phyloP scores from a whole-genome alignment of 345 rosid species.

The Pseudoturritis turrita region DNA sequence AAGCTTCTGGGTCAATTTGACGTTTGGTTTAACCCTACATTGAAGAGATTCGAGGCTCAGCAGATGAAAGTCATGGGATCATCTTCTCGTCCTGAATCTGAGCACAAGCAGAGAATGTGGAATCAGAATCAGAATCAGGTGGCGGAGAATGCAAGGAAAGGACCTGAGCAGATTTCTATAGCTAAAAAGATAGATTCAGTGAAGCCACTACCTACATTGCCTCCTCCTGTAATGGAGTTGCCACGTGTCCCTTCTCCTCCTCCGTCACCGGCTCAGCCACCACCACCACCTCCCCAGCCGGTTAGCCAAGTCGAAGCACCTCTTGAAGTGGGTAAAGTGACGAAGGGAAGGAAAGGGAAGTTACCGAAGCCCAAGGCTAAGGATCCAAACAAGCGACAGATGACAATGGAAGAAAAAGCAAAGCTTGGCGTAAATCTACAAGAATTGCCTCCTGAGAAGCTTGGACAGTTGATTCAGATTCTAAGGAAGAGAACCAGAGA shows the following conservation, averaged over 20 bases:
- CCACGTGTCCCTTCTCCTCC: conserved; percentile 15
- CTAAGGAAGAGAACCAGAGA: conserved; percentile 64
- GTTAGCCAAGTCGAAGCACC: conserved; percentile 8
- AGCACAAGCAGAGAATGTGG: not conserved
- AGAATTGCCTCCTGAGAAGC: conserved; percentile 77
- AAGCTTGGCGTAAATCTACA: conserved; percentile 67
- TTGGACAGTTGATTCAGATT: conserved; percentile 76
- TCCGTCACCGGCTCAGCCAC: conserved; percentile 8
- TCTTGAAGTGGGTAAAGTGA: conserved; percentile 33
- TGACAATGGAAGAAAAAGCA: conserved; percentile 72
- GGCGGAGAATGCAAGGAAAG: conserved; percentile 22
- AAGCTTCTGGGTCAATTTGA: conserved; percentile 49
- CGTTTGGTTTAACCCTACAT: conserved; percentile 36
- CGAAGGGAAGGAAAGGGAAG: conserved; percentile 36
- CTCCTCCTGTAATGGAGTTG: conserved; percentile 15
- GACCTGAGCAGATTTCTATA: conserved; percentile 31
- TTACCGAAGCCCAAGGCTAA: conserved; percentile 77
- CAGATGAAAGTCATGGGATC: conserved; percentile 20
- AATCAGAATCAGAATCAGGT: conserved; percentile 22
- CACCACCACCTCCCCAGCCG: not conserved
- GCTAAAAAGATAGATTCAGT: conserved; percentile 31
- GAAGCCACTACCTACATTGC: conserved; percentile 27
- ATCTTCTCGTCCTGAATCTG: conserved; percentile 21
- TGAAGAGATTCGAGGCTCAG: conserved; percentile 28
- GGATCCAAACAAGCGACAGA: conserved; percentile 72